A percentile compares a stretch with the other conserved stretches of the same genome.
These are phyloP conservation scores for Peronospora destructor DNA, from an alignment of 352 stramenopile genomes.

Conservation along the genomic window DNA sequence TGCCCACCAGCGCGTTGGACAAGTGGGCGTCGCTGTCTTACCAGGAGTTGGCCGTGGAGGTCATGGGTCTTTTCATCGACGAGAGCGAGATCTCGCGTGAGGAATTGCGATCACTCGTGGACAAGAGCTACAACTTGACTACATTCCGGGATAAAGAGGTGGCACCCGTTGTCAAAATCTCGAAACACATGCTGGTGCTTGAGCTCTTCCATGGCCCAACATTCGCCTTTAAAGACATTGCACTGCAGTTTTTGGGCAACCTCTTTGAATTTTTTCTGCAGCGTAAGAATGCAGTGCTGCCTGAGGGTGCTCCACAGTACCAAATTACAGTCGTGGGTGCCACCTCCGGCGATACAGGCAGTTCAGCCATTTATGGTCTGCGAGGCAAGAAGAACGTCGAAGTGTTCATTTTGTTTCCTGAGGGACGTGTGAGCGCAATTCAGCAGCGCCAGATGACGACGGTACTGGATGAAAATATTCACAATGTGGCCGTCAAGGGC, in stretches of 20 bases:
- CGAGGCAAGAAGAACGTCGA: constrained; percentile 96
- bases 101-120: constrained; percentile 88
- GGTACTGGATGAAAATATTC: constrained; percentile 95
- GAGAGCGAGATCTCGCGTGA: constrained; percentile 89
- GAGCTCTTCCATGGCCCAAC: constrained; percentile 99
- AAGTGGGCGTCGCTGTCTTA: constrained; percentile 90
- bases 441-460: constrained; percentile 99
- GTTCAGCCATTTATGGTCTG: constrained; percentile 96
- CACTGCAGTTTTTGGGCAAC: constrained; percentile 98
- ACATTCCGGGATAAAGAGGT: constrained; percentile 92
- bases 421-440: constrained; percentile 93
- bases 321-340: constrained; percentile 95
- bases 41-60: constrained; percentile 88
- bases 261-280: constrained; percentile 99
- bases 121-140: constrained; percentile 86
- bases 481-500: constrained; percentile 92
- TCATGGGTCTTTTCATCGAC: constrained; percentile 96
- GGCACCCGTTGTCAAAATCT: constrained; percentile 91
- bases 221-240: constrained; percentile 99
- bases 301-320: constrained; percentile 41
- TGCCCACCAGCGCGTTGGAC: constrained; percentile 57
- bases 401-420: constrained; percentile 97
- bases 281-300: constrained; percentile 75
- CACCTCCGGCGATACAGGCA: constrained; percentile 97
- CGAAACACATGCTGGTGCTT: constrained; percentile 84